These are phyloP conservation scores for Fusarium sulawesiense DNA, from an alignment of 2,329 filamentous ascomycete genomes.

Conservation along the genomic window DNA sequence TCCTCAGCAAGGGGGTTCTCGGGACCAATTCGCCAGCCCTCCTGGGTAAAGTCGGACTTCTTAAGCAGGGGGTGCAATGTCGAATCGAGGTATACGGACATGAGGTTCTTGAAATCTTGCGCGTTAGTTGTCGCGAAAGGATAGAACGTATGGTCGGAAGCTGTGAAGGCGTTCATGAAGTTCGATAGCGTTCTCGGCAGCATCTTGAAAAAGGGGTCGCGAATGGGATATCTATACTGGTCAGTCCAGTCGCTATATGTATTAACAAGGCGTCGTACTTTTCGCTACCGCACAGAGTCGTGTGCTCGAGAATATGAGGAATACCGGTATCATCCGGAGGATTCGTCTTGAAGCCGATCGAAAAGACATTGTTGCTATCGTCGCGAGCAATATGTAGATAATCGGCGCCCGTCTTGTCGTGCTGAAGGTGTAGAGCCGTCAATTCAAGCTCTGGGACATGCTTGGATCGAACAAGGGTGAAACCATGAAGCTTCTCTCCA, in stretches of 20 bases:
- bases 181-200: slow-evolving; percentile 97
- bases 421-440: slow-evolving; percentile 88
- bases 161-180: slow-evolving; percentile 99
- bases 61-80: slow-evolving; percentile 92
- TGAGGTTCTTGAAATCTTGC: slow-evolving; percentile 94
- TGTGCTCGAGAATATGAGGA: slow-evolving; percentile 97
- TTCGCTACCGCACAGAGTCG: slow-evolving; percentile 92
- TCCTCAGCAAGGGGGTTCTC: slow-evolving; percentile 78
- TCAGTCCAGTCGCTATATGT: slow-evolving; percentile 41
- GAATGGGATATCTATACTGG: slow-evolving; percentile 84
- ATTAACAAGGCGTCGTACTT: slow-evolving; percentile 67
- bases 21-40: slow-evolving; percentile 95
- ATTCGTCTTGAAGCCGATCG: slow-evolving; percentile 99
- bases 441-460: slow-evolving; percentile 94
- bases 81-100: slow-evolving; percentile 96
- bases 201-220: slow-evolving; percentile 99
- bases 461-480: slow-evolving; percentile 88
- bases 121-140: slow-evolving; percentile 97
- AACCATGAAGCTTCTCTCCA: slow-evolving; percentile 91
- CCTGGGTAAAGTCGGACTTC: slow-evolving; percentile 91
- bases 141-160: slow-evolving; percentile 95
- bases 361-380: slow-evolving; percentile 99
- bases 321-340: slow-evolving; percentile 96
- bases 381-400: slow-evolving; percentile 95
- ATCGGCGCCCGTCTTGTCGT: slow-evolving; percentile 95